Base-by-base conservation (phyloP, 2,329 filamentous ascomycete genomes). In the Didymella segeticola region DNA sequence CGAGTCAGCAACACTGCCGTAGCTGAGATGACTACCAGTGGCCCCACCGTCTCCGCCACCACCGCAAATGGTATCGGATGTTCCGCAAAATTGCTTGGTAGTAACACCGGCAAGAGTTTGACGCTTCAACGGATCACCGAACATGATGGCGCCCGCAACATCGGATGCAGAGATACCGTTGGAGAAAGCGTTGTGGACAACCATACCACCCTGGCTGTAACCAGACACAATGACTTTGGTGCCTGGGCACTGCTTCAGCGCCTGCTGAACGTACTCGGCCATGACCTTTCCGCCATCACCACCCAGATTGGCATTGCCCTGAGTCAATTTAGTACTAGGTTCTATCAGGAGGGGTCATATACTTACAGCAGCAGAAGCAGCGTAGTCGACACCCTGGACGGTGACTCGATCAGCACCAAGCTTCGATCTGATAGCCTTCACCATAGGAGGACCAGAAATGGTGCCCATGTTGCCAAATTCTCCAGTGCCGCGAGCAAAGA, bases 391-490 rank as follows among this genome's bases (percentile, higher is more conserved):
- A 43, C 70, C 71, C 50, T 73, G 71, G 10, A 72, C 59, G 1
- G 63, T 67, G 9, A 73, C 66, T 29, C 60, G 57, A 26, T 59
- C 53, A 11, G 59, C 61, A 17, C 70, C 69, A 2, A 73, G 48
- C 57, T 69, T 64, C 26, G 41, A 25, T 22, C 68, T 62, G 23
- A 73, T 49, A 3, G 65, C 59, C 43, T 65, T 64, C 45, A 72
- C 62, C 64, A 73, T 69, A 2, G 72, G 69, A 2, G 77, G 77
- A 1, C 77, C 78, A 25, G 77, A 64, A 7, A 78, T 65, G 0
- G 62, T 64, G 7, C 78, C 78, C 61, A 80, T 76, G 53, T 79
- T 80, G 3, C 77, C 77, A 3, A 60, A 23, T 56, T 79, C 78
- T 10, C 62, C 65, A 1, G 75, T 78, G 15, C 77, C 77, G 25